Percentiles rank a stretch among this genome's conserved stretches.
Conservation (phyloP, 2,329 filamentous ascomycete species). For the Exophiala sp. region DNA sequence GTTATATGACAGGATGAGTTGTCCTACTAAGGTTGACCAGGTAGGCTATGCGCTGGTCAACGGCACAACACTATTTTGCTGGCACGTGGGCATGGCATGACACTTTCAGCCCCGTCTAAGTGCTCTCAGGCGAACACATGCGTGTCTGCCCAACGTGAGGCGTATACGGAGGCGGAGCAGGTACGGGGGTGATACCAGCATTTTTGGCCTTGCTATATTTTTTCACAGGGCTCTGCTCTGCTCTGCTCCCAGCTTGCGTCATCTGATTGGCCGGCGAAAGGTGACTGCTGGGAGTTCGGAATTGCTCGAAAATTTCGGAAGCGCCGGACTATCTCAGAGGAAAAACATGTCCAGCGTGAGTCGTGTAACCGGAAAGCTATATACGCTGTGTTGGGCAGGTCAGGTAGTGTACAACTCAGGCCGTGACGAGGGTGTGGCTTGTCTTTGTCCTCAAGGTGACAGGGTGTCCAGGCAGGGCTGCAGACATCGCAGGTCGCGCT, state of each 20-base stretch:
- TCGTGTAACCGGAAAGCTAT: neutral
- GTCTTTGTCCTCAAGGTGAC: neutral
- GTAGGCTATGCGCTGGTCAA: neutral
- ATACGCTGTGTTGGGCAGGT: neutral
- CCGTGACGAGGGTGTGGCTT: neutral
- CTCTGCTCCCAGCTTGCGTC: neutral
- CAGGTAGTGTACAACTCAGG: neutral
- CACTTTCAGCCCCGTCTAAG: constrained; percentile 1
- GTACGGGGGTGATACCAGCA: neutral
- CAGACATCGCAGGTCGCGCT: constrained; percentile 6
- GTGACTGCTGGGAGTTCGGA: neutral
- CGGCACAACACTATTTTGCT: neutral
- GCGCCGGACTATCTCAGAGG: neutral
- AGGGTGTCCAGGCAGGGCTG: constrained; percentile 1
- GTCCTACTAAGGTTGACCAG: too few relatives aligned
- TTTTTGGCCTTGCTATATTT: neutral
- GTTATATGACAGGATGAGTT: too few relatives aligned
- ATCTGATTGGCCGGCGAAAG: neutral
- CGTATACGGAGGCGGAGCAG: neutral
- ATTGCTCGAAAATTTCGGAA: neutral
- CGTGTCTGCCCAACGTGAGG: constrained; percentile 25
- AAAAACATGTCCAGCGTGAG: neutral
- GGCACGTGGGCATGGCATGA: constrained; percentile 8
- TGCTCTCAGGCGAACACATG: constrained; percentile 8
- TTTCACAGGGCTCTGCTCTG: neutral